Evolutionary conservation across 257 asterid species (phyloP).

Genomic region (Nicotiana benthamiana): DNA sequence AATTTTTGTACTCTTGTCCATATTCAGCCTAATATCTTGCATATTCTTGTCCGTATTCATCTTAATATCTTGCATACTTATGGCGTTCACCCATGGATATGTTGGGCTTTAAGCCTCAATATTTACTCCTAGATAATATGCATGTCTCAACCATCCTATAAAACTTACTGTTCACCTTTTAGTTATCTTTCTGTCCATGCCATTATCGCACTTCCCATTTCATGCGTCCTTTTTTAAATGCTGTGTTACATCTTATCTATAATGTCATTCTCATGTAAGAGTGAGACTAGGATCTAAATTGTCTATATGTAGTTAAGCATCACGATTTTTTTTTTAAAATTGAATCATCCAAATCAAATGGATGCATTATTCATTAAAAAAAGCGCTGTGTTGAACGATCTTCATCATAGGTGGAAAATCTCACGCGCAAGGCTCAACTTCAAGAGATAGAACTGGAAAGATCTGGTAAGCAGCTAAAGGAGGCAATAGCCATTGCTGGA

Average conservation of each 20-base stretch:
- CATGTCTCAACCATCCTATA: background rate
- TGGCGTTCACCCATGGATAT: background rate
- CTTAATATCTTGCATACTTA: background rate
- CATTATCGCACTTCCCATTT: background rate
- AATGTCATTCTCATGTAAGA: background rate
- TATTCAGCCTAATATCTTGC: too few relatives aligned
- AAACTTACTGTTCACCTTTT: background rate
- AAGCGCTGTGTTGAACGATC: constrained; percentile 7
- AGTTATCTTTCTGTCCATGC: background rate
- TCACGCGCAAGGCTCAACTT: constrained; percentile 62
- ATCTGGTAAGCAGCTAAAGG: constrained; percentile 72
- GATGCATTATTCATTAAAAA: background rate
- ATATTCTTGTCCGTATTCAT: background rate
- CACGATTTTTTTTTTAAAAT: background rate
- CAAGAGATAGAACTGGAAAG: constrained; percentile 79
- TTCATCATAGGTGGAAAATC: constrained; percentile 61
- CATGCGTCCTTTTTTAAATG: background rate
- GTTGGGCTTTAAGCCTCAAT: background rate
- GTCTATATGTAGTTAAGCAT: background rate
- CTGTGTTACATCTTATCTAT: background rate
- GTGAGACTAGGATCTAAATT: background rate
- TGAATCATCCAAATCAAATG: background rate
- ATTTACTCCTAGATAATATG: background rate
- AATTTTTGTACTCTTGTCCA: too few relatives aligned
- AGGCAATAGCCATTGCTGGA: constrained; percentile 75